Conservation (phyloP, 2,329 filamentous ascomycete genomes). For the Drechslerella dactyloides region DNA sequence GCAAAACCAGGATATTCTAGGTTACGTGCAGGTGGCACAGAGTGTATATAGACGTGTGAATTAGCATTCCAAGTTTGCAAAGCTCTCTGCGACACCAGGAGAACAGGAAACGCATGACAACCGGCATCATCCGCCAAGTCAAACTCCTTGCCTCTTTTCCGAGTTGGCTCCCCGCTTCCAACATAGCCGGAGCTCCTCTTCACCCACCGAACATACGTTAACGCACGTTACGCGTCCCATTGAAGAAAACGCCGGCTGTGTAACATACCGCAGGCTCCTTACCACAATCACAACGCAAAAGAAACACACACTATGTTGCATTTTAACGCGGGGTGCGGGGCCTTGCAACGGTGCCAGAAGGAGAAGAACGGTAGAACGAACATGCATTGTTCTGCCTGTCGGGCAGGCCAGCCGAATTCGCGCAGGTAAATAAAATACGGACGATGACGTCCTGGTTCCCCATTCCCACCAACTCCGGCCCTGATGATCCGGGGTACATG, state of each 20-base stretch:
- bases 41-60: no score
- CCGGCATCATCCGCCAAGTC: neutral
- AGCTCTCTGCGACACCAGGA: no score
- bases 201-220: neutral
- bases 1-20: no score
- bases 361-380: neutral
- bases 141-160: neutral
- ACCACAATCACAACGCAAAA: slow-evolving; percentile 31
- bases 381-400: slow-evolving; percentile 44
- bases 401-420: slow-evolving; percentile 36
- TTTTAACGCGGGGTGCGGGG: slow-evolving; percentile 16
- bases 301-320: slow-evolving; percentile 3
- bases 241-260: slow-evolving; percentile 2
- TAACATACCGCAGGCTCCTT: slow-evolving; percentile 14
- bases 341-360: neutral
- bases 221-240: no score
- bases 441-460: slow-evolving; percentile 44
- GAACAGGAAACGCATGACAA: no score
- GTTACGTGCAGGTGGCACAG: no score
- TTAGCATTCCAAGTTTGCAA: no score
- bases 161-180: neutral
- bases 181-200: neutral
- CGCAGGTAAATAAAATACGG: slow-evolving; percentile 15
- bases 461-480: slow-evolving; percentile 39
- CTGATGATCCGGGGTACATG: slow-evolving; percentile 52